Conservation (phyloP, 2,329 filamentous ascomycete genomes). For the Ascochyta fabae region DNA sequence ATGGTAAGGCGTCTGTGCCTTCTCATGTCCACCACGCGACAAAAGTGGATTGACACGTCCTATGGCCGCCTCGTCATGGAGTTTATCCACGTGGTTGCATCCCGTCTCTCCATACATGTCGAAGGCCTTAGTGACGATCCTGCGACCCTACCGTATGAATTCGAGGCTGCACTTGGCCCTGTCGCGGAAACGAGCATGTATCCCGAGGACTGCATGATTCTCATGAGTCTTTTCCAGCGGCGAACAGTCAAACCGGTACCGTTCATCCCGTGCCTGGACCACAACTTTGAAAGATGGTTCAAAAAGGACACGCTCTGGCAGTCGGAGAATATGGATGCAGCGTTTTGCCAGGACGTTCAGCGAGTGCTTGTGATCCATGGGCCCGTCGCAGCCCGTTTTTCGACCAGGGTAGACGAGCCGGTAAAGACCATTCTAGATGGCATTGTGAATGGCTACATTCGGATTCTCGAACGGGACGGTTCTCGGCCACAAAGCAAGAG, state of each 20-base stretch:
- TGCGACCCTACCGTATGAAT: neutral
- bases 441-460: neutral
- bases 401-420: slow-evolving; percentile 24
- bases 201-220: slow-evolving; percentile 26
- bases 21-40: slow-evolving; percentile 88
- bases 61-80: slow-evolving; percentile 80
- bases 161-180: neutral
- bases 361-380: slow-evolving; percentile 48
- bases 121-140: neutral
- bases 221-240: slow-evolving; percentile 40
- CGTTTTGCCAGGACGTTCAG: slow-evolving; percentile 43
- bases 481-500: too few species aligned
- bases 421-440: slow-evolving; percentile 20
- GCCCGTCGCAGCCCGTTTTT: slow-evolving; percentile 41
- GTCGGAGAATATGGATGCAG: slow-evolving; percentile 48
- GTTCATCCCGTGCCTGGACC: slow-evolving; percentile 47
- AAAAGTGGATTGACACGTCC: slow-evolving; percentile 87
- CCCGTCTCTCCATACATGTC: slow-evolving; percentile 8
- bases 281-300: slow-evolving; percentile 49
- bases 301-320: slow-evolving; percentile 53
- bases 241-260: slow-evolving; percentile 45
- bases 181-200: neutral
- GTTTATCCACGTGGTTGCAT: slow-evolving; percentile 70
- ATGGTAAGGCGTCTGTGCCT: slow-evolving; percentile 87
- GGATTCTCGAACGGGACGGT: too few species aligned